Base-by-base conservation (phyloP, 148 eudicot species). In the Nepenthes gracilis region DNA sequence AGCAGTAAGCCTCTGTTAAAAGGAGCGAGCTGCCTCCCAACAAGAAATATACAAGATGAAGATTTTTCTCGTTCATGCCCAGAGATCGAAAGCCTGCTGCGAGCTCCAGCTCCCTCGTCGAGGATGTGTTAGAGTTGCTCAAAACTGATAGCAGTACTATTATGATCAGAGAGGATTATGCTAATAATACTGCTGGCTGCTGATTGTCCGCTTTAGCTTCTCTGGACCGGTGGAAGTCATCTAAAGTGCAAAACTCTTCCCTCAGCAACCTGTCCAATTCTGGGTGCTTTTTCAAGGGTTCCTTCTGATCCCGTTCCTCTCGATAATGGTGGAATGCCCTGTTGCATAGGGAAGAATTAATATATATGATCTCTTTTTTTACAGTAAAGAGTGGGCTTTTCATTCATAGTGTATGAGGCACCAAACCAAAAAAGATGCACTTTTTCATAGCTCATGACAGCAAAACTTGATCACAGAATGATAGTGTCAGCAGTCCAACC, bases 301-400 rank as follows among this genome's bases (percentile, higher is more conserved):
- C 83, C 58, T 63, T 80, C 34, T 65, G 68, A 58, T 72, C 80
- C 1, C 84, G 81, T 34, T 55, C 47, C 52, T 67, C 80, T 32
- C 81, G 81, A 55, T 76, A 86, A 63, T 86, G 96, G 77, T 89
- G 96, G 72, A 86, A 89, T 56, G 93, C 96, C 96, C 96, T 89
- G 81, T 51, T 23, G 23, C 23, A 23, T 23, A 23, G 57, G 35
- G 53, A 34, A 65, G 50, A 33, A 45, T n/a, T 54, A 35, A 33
- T 4, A 8, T 9, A 55, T 23, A 23, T 23, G 23, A 0, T 23
- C 23, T 23, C 23, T 23, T 23, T 23, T 23, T 23, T 23, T 23
- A 23, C 23, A 23, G 23, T 23, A 23, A 23, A 23, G 23, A 23
- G 23, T 23, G 0, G 23, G 23, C 23, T n/a, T n/a, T n/a, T n/a